Conservation (phyloP, 1,284 basidiomycete species). For the Irpex sp. region DNA sequence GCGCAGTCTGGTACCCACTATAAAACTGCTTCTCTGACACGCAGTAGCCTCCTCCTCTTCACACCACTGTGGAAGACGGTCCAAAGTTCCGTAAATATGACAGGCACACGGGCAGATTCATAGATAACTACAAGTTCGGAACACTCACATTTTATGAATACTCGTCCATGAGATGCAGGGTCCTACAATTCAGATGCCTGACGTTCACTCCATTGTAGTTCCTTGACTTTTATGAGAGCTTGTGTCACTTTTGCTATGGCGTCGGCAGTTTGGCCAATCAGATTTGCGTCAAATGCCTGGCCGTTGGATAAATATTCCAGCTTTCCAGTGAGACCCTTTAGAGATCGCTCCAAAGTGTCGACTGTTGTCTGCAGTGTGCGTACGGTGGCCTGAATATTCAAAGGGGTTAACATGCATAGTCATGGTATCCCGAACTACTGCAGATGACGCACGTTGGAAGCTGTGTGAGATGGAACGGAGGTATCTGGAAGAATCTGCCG, state of each 20-base stretch:
- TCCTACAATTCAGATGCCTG: conserved; percentile 13
- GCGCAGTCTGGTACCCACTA: neutral
- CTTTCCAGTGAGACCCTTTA: conserved; percentile 48
- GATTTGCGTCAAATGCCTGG: conserved; percentile 38
- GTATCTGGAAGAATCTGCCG: neutral
- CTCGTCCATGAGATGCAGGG: neutral
- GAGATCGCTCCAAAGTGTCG: conserved; percentile 47
- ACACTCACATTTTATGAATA: neutral
- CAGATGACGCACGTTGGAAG: neutral
- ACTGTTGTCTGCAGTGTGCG: conserved; percentile 22
- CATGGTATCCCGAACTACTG: neutral
- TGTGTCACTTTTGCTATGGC: conserved; percentile 61
- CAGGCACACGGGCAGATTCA: neutral
- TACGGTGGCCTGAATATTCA: neutral
- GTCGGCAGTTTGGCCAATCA: conserved; percentile 60
- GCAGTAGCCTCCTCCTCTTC: neutral
- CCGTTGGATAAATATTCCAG: conserved; percentile 39
- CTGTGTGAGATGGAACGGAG: neutral
- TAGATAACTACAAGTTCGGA: neutral
- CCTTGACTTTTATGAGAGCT: conserved; percentile 54
- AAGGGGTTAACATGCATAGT: neutral
- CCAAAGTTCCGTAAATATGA: neutral
- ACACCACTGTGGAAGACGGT: neutral
- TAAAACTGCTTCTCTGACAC: neutral
- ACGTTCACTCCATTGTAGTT: conserved; percentile 38